A percentile compares a stretch with the other conserved stretches of the same genome.
phyloP scores from a whole-genome alignment of 129 eudicot species.

The Gnaphalium uliginosum region DNA sequence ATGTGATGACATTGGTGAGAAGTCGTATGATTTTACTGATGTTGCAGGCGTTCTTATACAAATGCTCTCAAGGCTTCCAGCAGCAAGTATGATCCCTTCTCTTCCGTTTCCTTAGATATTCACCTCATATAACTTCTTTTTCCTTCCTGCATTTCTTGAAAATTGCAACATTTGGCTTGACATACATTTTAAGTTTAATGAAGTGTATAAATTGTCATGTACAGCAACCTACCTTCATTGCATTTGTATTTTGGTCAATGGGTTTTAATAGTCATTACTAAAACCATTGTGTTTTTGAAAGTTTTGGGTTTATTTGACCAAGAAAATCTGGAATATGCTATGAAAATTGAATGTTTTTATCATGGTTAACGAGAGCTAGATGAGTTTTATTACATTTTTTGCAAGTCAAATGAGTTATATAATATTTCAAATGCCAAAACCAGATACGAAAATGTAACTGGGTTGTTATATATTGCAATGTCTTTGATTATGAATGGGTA shows the following conservation, averaged over 20 bases:
- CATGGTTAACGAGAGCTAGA: neutral
- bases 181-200: neutral
- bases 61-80: conserved; percentile 76
- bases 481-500: neutral
- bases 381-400: no score
- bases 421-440: neutral
- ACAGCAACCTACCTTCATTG: neutral
- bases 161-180: conserved; percentile 4
- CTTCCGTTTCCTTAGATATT: conserved; percentile 1
- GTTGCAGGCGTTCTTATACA: conserved; percentile 95
- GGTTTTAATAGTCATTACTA: neutral
- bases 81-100: conserved; percentile 58
- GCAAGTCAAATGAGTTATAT: neutral
- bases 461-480: neutral
- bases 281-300: neutral
- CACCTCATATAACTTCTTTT: neutral
- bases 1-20: conserved; percentile 98
- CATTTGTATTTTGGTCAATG: neutral
- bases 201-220: neutral
- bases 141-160: neutral
- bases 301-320: no score
- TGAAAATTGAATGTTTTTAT: neutral
- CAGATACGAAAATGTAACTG: neutral
- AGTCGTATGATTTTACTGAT: conserved; percentile 75
- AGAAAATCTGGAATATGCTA: neutral